A percentile compares a stretch with the other conserved stretches of the same genome.
phyloP scores from a whole-genome alignment of 2,329 filamentous ascomycete genomes.

The Colletotrichum brevisporum region DNA sequence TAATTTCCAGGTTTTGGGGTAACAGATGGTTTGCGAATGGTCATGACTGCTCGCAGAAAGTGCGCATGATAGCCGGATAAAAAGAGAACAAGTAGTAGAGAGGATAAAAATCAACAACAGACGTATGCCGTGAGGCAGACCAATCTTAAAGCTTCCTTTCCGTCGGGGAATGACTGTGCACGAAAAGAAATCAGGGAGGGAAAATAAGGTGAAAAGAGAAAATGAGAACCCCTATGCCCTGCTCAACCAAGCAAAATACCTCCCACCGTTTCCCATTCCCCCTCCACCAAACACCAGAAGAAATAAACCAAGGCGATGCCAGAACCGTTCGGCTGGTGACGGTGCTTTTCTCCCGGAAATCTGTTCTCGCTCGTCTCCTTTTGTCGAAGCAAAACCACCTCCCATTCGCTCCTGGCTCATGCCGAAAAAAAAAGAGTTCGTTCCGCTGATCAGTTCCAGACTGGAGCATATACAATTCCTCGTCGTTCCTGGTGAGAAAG shows the following conservation, averaged over 20 bases:
- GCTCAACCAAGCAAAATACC: constrained; percentile 35
- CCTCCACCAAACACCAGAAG: constrained; percentile 25
- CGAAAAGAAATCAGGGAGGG: constrained; percentile 17
- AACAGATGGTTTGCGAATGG: constrained; percentile 4
- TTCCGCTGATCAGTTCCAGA: constrained; percentile 19
- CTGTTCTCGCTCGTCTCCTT: constrained; percentile 1
- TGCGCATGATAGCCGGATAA: neutral
- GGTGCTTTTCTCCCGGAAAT: neutral
- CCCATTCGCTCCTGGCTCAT: constrained; percentile 21
- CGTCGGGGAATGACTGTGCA: constrained; percentile 38
- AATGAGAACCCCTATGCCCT: constrained; percentile 22
- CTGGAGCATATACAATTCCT: constrained; percentile 11
- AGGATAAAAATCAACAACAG: constrained; percentile 43
- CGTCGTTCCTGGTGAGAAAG: neutral
- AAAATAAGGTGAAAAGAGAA: constrained; percentile 13
- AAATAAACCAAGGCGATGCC: constrained; percentile 26
- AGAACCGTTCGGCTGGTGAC: constrained; percentile 10
- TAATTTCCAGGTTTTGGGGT: constrained; percentile 30
- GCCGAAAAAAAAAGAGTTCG: constrained; percentile 16
- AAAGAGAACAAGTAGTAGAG: constrained; percentile 14
- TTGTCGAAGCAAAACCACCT: constrained; percentile 5
- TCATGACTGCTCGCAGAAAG: neutral
- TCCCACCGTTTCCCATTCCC: constrained; percentile 18
- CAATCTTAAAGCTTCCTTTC: constrained; percentile 49
- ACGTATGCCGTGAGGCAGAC: constrained; percentile 54